phyloP scores from a whole-genome alignment of 148 eudicot genomes.

The Hydrangea macrophylla region DNA sequence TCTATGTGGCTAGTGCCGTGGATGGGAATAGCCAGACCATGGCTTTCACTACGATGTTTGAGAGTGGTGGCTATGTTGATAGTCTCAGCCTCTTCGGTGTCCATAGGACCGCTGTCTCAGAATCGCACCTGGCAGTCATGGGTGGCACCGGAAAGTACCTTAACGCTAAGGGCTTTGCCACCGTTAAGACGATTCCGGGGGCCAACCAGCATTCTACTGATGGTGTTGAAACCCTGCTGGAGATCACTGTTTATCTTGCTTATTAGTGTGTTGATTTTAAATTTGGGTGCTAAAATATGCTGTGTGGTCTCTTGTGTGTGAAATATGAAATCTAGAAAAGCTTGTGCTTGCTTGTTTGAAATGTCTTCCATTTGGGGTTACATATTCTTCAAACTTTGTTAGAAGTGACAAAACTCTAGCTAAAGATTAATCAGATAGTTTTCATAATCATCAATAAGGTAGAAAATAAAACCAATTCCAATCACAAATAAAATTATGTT shows the following conservation, averaged over 20 bases:
- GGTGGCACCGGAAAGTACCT: constrained; percentile 82
- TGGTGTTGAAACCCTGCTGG: constrained; percentile 74
- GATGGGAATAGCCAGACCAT: constrained; percentile 71
- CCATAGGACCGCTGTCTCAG: constrained; percentile 48
- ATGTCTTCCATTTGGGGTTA: too few species aligned
- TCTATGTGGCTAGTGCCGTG: constrained; percentile 59
- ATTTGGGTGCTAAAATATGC: too few species aligned
- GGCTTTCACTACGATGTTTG: constrained; percentile 70
- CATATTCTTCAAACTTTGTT: too few species aligned
- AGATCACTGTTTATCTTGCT: constrained; percentile 57
- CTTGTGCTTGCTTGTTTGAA: too few species aligned
- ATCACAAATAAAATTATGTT: too few species aligned
- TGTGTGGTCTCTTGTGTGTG: too few species aligned
- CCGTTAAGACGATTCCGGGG: constrained; percentile 45
- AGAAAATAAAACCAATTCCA: too few species aligned
- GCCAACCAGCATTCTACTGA: constrained; percentile 48
- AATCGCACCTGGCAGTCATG: constrained; percentile 59
- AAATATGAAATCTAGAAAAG: too few species aligned
- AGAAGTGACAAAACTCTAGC: too few species aligned
- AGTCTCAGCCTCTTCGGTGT: constrained; percentile 65
- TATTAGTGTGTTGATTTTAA: constrained; percentile 23
- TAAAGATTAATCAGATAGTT: too few species aligned
- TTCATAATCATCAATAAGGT: too few species aligned
- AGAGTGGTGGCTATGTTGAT: constrained; percentile 53
- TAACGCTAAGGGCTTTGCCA: constrained; percentile 56